Evolutionary conservation across 768 basidiomycete species (phyloP).

Genomic region (Mycena albidolilacea): DNA sequence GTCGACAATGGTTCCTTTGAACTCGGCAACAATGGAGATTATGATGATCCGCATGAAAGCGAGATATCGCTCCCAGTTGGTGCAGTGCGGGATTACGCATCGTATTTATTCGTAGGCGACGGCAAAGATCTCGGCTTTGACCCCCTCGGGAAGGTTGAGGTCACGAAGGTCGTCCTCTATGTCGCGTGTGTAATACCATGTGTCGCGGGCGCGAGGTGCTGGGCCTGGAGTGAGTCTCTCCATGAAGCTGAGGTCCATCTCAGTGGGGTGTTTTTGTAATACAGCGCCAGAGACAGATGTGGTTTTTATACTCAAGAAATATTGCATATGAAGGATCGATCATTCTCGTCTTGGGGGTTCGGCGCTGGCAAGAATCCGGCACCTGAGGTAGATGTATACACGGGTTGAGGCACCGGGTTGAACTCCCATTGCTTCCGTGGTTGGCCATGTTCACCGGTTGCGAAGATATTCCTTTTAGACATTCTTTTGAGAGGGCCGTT

Average conservation of each 20-base stretch:
- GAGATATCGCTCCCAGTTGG: conserved; percentile 18
- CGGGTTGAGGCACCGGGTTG: too few species aligned
- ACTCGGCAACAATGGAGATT: neutral
- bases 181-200: neutral
- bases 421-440: too few species aligned
- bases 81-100: conserved; percentile 11
- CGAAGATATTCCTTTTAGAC: too few species aligned
- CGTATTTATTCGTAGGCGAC: neutral
- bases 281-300: neutral
- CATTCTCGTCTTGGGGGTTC: too few species aligned
- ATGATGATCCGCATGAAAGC: conserved; percentile 8
- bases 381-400: too few species aligned
- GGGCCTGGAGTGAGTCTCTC: neutral
- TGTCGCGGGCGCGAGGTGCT: neutral
- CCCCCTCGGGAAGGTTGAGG: neutral
- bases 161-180: neutral
- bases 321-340: neutral
- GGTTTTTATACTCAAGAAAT: neutral
- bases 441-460: too few species aligned
- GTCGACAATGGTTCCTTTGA: neutral
- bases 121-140: conserved; percentile 17
- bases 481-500: too few species aligned
- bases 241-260: neutral
- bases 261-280: neutral
- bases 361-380: too few species aligned